Conservation (phyloP, 495 filamentous ascomycete species). For the Astrothelium subdiscretum region DNA sequence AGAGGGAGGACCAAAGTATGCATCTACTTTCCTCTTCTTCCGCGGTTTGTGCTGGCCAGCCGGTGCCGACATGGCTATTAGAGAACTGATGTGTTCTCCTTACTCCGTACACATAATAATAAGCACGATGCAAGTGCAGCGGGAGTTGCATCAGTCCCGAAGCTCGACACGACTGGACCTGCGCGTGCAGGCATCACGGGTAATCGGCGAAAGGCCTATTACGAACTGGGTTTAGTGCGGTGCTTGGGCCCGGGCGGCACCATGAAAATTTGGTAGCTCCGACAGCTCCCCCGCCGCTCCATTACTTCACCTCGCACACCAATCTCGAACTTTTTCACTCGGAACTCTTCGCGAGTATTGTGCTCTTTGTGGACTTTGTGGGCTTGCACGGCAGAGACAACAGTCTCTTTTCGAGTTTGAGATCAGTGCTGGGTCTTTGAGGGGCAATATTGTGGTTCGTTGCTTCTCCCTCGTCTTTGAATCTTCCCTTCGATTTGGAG, state of each 20-base stretch:
- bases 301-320: background rate
- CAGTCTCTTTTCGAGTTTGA: background rate
- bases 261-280: background rate
- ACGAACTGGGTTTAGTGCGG: background rate
- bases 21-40: slow-evolving; percentile 43
- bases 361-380: background rate
- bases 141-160: too few relatives aligned
- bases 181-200: background rate
- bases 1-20: slow-evolving; percentile 31
- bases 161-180: too few relatives aligned
- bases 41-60: slow-evolving; percentile 44
- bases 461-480: slow-evolving; percentile 3
- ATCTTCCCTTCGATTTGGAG: background rate
- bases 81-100: background rate
- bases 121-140: too few relatives aligned
- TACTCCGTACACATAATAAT: too few relatives aligned
- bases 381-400: background rate
- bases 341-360: background rate
- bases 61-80: slow-evolving; percentile 15
- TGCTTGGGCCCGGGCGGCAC: background rate
- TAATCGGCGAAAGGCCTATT: background rate
- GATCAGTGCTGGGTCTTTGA: background rate
- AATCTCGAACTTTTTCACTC: background rate
- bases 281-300: background rate
- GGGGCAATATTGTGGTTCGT: slow-evolving; percentile 15